Percentiles rank a stretch among this genome's conserved stretches.
Evolutionary conservation across 192 early-diverging fungal species (phyloP).

Genomic region (Coemansia erecta): DNA sequence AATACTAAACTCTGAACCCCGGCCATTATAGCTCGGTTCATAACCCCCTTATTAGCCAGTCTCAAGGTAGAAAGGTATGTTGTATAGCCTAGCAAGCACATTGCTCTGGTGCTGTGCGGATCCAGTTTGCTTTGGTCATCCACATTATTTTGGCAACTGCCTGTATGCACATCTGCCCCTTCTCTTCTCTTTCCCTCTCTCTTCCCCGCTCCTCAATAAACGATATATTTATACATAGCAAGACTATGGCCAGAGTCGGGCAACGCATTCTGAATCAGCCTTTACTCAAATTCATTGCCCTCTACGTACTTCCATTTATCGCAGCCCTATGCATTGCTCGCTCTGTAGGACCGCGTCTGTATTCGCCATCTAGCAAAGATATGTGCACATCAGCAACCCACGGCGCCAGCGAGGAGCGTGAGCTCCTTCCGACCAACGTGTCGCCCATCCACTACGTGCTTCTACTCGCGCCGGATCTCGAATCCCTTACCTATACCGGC

Average conservation of each 20-base stretch:
- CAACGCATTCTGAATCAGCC: background rate
- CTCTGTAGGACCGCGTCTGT: background rate
- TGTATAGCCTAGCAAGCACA: no score
- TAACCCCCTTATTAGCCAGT: no score
- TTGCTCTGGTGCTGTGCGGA: no score
- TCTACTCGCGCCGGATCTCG: constrained; percentile 74
- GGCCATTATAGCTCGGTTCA: no score
- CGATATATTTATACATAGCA: no score
- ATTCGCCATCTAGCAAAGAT: constrained; percentile 2
- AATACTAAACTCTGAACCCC: no score
- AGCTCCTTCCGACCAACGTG: constrained; percentile 84
- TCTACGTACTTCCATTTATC: constrained; percentile 3
- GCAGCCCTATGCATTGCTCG: constrained; percentile 5
- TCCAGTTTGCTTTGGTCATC: no score
- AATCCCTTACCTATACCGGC: constrained; percentile 78
- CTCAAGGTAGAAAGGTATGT: no score
- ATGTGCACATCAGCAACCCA: constrained; percentile 37
- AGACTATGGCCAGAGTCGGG: background rate
- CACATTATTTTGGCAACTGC: no score
- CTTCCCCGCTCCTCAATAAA: no score
- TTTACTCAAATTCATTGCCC: background rate
- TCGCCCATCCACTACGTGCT: constrained; percentile 83
- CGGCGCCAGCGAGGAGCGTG: constrained; percentile 52
- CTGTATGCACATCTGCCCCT: no score
- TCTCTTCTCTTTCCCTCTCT: no score